Evolutionary conservation across 2,329 filamentous ascomycete species (phyloP).

Genomic region (Claviceps digitariae): DNA sequence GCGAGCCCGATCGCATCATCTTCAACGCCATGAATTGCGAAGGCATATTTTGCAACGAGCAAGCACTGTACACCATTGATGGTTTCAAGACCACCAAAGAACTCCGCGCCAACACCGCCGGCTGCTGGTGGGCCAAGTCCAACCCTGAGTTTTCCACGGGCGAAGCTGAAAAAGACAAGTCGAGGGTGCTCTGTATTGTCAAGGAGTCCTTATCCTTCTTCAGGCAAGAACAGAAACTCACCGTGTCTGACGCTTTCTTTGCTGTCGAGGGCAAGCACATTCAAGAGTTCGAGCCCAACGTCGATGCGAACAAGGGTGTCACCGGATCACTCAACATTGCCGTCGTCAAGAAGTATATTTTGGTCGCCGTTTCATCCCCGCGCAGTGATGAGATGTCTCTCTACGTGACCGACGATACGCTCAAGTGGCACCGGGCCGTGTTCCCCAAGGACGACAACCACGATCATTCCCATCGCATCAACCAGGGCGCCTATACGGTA

Average conservation of each 20-base stretch:
- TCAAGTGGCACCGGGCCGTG: constrained; percentile 80
- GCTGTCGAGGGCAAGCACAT: constrained; percentile 31
- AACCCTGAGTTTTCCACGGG: constrained; percentile 61
- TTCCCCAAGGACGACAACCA: constrained; percentile 67
- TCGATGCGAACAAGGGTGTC: constrained; percentile 62
- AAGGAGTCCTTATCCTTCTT: constrained; percentile 57
- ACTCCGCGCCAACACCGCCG: constrained; percentile 54
- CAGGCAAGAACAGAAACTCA: constrained; percentile 61
- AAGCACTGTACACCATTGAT: constrained; percentile 65
- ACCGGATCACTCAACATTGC: constrained; percentile 72
- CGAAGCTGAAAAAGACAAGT: constrained; percentile 47
- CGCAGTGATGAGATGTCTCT: constrained; percentile 84
- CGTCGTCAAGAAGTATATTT: constrained; percentile 70
- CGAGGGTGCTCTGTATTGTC: constrained; percentile 70
- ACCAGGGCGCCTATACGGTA: constrained; percentile 83
- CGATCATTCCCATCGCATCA: constrained; percentile 54
- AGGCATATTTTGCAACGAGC: constrained; percentile 48
- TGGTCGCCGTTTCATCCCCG: constrained; percentile 67
- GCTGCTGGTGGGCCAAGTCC: constrained; percentile 80
- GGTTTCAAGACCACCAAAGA: constrained; percentile 61
- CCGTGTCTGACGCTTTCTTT: constrained; percentile 79
- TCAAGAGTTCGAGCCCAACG: constrained; percentile 59
- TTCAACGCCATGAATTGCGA: constrained; percentile 64
- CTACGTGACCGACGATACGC: constrained; percentile 73
- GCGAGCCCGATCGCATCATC: constrained; percentile 72